Evolutionary conservation across 1,284 basidiomycete species (phyloP), one percentile per base, ranked within the genome.

Genomic region (Entoloma clypeatum): DNA sequence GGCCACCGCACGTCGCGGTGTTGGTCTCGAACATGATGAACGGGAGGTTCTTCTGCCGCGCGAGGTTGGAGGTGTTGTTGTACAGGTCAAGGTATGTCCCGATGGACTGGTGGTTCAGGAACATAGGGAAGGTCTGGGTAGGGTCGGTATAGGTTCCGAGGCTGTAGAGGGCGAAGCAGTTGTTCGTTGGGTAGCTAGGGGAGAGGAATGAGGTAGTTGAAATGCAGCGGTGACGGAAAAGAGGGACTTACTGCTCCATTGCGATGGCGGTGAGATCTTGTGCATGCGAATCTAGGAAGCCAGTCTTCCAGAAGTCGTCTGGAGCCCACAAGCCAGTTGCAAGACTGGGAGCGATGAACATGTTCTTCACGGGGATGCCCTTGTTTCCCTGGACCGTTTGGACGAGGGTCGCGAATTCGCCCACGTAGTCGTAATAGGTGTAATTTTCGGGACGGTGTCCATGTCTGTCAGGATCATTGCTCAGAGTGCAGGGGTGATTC

Each of bases 1-100:
- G 85, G 10, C 88, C 86, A 57, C 85, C 82, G 57, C 86, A 88
- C 17, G 78, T 79, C 2, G 82, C 86, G 0, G 82, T 79, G 60
- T 89, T 88, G n/a, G 80, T 84, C 61, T 89, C 85, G 44, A 83
- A 75, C 79, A 88, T 82, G 41, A 83, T 56, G 36, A 84, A 64
- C 1, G 75, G 73, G 52, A 81, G 81, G 10, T 62, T 61, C 1
- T 57, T 52, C 1, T 43, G 45, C 37, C 68, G 67, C 0, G 77
- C 77, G 14, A 72, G 59, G 13, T 47, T 50, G 2, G 68, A 62
- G 0, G 72, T 67, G 45, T 67, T 61, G 16, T 72, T 49, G 54
- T 83, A 87, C 2, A 63, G 62, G 0, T 44, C 39, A 2, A 80
- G 67, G 14, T 85, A 61, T 1, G 48, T 40, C 16, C 65, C 44